These are phyloP conservation scores for Cicer yamashitae DNA, from an alignment of 306 rosid species.

Conservation along the genomic window DNA sequence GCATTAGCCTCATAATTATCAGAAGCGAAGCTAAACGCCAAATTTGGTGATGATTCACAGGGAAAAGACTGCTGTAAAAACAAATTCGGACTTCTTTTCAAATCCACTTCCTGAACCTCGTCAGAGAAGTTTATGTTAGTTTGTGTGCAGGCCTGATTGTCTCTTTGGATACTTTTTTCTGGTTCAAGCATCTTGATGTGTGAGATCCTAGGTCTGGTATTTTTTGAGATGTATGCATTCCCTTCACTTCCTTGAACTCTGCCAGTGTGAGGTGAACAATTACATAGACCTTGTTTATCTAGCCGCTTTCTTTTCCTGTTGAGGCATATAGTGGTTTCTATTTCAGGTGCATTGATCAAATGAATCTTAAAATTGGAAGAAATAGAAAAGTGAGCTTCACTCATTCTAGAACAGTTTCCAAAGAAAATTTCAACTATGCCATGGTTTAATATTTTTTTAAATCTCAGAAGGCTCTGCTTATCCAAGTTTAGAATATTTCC, in stretches of 20 bases:
- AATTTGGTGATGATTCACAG: constrained; percentile 10
- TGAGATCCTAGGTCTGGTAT: constrained; percentile 30
- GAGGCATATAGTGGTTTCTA: constrained; percentile 21
- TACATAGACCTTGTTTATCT: constrained; percentile 29
- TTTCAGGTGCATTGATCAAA: constrained; percentile 21
- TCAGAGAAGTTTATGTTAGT: constrained; percentile 19
- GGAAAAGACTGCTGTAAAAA: constrained; percentile 9
- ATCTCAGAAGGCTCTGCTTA: constrained; percentile 20
- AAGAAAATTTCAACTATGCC: constrained; percentile 25
- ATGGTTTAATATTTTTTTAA: constrained; percentile 17
- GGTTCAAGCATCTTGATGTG: constrained; percentile 39
- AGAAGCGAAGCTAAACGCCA: constrained; percentile 1
- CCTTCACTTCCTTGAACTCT: constrained; percentile 39
- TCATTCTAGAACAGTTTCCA: constrained; percentile 18
- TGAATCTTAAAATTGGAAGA: constrained; percentile 19
- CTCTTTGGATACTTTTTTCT: constrained; percentile 40
- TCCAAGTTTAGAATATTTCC: constrained; percentile 24
- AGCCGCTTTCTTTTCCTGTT: constrained; percentile 46
- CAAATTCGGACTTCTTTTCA: constrained; percentile 4
- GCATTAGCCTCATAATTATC: constrained; percentile 34
- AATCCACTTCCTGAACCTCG: constrained; percentile 19
- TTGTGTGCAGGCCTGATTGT: constrained; percentile 12
- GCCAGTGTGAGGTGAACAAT: constrained; percentile 7
- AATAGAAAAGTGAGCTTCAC: constrained; percentile 4
- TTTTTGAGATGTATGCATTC: background rate